phyloP scores from a whole-genome alignment of 2,329 filamentous ascomycete genomes.

The Bipolaris victoriae region DNA sequence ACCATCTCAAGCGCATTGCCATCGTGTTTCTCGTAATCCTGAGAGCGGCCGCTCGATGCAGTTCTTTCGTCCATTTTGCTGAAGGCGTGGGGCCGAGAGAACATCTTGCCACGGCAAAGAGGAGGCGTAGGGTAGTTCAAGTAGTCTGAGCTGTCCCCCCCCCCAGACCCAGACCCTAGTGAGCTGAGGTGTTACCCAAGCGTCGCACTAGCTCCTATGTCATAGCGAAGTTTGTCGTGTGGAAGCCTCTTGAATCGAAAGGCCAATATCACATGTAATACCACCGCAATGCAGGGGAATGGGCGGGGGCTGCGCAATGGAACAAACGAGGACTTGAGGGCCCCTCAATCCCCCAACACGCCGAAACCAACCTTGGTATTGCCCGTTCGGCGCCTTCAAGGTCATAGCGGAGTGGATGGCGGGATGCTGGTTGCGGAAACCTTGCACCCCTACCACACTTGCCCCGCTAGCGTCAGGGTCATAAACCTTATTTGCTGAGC shows the following conservation, averaged over 20 bases:
- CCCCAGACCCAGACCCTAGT: conserved; percentile 6
- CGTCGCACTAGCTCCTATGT: conserved; percentile 1
- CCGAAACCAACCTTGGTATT: background rate
- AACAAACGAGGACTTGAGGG: background rate
- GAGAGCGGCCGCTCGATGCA: conserved; percentile 7
- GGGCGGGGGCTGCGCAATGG: conserved; percentile 7
- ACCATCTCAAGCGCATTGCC: conserved; percentile 26
- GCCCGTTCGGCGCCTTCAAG: conserved; percentile 9
- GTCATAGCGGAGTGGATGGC: conserved; percentile 9
- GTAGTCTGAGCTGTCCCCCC: conserved; percentile 2
- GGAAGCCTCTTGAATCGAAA: background rate
- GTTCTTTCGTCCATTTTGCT: conserved; percentile 19
- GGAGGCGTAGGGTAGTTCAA: conserved; percentile 7
- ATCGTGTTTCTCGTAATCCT: conserved; percentile 18
- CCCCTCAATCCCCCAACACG: conserved; percentile 8
- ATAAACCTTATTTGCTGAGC: conserved; percentile 2
- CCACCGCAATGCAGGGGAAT: conserved; percentile 17
- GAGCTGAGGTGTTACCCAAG: background rate
- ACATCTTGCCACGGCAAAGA: background rate
- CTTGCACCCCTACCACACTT: conserved; percentile 9
- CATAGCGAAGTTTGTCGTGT: background rate
- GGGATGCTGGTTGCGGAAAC: conserved; percentile 13
- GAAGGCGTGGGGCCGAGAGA: conserved; percentile 2
- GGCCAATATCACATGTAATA: conserved; percentile 6
- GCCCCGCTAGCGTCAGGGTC: conserved; percentile 1